Conservation (phyloP, 805 yeast species). For the Grigorovia yakushimaensis region DNA sequence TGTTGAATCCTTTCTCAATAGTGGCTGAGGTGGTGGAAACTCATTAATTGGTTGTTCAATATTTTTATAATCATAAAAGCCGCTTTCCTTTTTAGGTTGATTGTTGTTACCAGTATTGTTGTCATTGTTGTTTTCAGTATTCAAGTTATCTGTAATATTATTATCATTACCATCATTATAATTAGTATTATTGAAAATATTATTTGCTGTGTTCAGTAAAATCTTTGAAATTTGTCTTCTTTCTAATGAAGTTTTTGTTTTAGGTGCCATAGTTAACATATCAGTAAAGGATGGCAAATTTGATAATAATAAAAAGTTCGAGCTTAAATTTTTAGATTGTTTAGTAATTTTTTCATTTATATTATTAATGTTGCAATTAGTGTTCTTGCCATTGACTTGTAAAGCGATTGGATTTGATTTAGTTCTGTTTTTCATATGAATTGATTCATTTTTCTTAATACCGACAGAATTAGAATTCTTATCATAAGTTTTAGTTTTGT, state of each 20-base stretch:
- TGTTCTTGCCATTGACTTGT: background rate
- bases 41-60: background rate
- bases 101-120: background rate
- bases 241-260: slow-evolving; percentile 21
- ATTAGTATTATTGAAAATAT: background rate
- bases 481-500: too few species aligned
- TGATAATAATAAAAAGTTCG: slow-evolving; percentile 10
- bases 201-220: background rate
- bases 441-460: too few species aligned
- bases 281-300: slow-evolving; percentile 32
- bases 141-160: too few species aligned
- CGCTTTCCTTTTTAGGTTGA: background rate
- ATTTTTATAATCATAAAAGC: slow-evolving; percentile 14
- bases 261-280: slow-evolving; percentile 29
- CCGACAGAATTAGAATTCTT: too few species aligned
- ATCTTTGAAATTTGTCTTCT: background rate
- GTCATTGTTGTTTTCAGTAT: background rate
- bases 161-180: background rate
- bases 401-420: background rate
- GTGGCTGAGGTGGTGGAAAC: background rate
- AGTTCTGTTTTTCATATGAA: background rate
- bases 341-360: background rate
- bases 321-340: background rate
- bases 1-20: background rate
- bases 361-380: background rate